Conservation (phyloP, 164 flowering plant genomes). For the Chimonanthus salicifolius region DNA sequence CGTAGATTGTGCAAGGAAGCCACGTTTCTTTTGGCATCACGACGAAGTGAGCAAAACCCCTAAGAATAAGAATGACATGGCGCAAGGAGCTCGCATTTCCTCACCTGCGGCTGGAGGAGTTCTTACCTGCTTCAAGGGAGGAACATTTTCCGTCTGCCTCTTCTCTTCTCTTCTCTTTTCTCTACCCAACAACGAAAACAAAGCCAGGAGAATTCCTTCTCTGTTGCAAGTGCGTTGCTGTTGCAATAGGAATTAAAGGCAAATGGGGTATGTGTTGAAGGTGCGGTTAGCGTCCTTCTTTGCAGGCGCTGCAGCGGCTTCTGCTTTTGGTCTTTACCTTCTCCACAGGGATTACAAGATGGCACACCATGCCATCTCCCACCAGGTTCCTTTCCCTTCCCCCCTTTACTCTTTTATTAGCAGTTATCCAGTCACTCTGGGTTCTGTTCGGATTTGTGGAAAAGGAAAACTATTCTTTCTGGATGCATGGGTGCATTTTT, state of each 20-base stretch:
- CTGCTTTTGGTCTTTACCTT: conserved; percentile 50
- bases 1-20: too few relatives aligned
- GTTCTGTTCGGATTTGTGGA: too few relatives aligned
- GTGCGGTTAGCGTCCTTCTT: conserved; percentile 81
- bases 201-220: not conserved
- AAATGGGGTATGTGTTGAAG: conserved; percentile 70
- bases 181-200: not conserved
- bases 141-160: not conserved
- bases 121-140: too few relatives aligned
- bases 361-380: conserved; percentile 61
- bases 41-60: too few relatives aligned
- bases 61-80: too few relatives aligned
- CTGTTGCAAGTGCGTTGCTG: not conserved
- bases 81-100: too few relatives aligned
- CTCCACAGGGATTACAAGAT: conserved; percentile 72
- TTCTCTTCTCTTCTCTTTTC: not conserved
- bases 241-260: not conserved
- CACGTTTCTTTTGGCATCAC: too few relatives aligned
- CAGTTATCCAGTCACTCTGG: too few relatives aligned
- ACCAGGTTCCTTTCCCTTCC: conserved; percentile 35
- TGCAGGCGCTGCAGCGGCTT: conserved; percentile 72
- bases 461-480: too few relatives aligned
- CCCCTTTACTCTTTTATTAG: not conserved
- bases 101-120: too few relatives aligned
- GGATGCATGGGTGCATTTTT: too few relatives aligned